Evolutionary conservation across 495 filamentous ascomycete genomes (phyloP), one percentile per base, ranked within the genome.

Genomic region (Penicillium fimorum): DNA sequence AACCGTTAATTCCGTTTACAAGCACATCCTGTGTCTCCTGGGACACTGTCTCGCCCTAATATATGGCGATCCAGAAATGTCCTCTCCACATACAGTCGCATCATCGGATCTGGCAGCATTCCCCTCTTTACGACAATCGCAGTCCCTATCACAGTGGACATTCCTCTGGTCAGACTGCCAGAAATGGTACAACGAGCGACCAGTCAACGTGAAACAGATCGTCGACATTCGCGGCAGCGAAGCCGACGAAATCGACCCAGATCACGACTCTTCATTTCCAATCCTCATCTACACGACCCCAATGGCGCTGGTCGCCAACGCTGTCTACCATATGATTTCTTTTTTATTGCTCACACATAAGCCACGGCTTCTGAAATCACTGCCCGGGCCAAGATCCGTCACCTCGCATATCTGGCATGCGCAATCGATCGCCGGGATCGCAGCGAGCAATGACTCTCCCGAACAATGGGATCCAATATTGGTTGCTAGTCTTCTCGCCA

Each of bases 391-490:
- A 12, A 50, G 65, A 3, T 63, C 57, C 25, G 62, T 63, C 15
- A 68, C 65, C 0, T 68, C 65, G 7, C 60, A 68, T 45, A 68
- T 68, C 20, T 68, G 65, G 65, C 65, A 68, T 45, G 65, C 65
- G 7, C 65, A 68, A 20, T 61, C 65, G 0, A 68, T 68, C 5
- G 62, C 65, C 18, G 65, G 65, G 3, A 66, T 68, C 4, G 54
- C 57, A 3, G 55, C 60, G 10, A 63, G 63, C 11, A 68, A 68
- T 54, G 65, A 68, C 22, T 66, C 65, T 0, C 58, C 63, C 1
- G 62, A 68, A 33, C 65, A 68, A 45, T 68, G 63, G 60, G 65
- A 68, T 20, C 65, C 65, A 6, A 56, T 68, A 11, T 30, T 68
- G 0, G 50, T 68, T n/a, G 57, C 60, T 0, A 56, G 65, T 33